These are phyloP conservation scores for Rhizodiscina lignyota DNA, from an alignment of 495 filamentous ascomycete species.

Conservation along the genomic window DNA sequence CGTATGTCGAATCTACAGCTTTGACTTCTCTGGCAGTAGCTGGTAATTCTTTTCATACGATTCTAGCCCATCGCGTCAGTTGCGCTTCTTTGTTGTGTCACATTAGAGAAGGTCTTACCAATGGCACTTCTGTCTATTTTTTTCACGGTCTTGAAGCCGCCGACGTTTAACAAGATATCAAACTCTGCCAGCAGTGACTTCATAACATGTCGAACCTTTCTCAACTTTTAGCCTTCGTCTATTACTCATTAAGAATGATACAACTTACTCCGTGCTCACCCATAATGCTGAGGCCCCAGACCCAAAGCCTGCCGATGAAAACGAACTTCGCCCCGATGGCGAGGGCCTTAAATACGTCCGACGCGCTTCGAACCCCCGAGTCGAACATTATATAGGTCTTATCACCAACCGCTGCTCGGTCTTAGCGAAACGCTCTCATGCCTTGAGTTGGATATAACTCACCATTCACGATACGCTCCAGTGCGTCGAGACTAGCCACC, in stretches of 20 bases:
- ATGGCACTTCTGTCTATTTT: no score
- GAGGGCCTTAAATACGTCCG: constrained; percentile 45
- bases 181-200: constrained; percentile 48
- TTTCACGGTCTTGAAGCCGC: constrained; percentile 36
- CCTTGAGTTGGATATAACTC: constrained; percentile 1
- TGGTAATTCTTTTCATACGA: constrained; percentile 27
- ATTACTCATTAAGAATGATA: no score
- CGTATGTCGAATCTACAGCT: constrained; percentile 8
- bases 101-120: no score
- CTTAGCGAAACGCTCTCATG: background rate
- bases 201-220: constrained; percentile 37
- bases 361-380: constrained; percentile 37
- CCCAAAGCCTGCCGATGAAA: constrained; percentile 43
- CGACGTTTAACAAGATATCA: constrained; percentile 49
- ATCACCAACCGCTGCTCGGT: constrained; percentile 27
- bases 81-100: no score
- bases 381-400: constrained; percentile 44
- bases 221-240: no score
- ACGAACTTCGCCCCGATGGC: constrained; percentile 48
- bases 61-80: no score
- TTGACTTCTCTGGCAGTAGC: constrained; percentile 26
- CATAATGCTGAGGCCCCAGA: constrained; percentile 43
- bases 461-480: constrained; percentile 44
- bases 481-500: constrained; percentile 42
- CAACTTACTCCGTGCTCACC: constrained; percentile 29